Conservation (phyloP, 257 asterid genomes). For the Solanum corneliomulleri region DNA sequence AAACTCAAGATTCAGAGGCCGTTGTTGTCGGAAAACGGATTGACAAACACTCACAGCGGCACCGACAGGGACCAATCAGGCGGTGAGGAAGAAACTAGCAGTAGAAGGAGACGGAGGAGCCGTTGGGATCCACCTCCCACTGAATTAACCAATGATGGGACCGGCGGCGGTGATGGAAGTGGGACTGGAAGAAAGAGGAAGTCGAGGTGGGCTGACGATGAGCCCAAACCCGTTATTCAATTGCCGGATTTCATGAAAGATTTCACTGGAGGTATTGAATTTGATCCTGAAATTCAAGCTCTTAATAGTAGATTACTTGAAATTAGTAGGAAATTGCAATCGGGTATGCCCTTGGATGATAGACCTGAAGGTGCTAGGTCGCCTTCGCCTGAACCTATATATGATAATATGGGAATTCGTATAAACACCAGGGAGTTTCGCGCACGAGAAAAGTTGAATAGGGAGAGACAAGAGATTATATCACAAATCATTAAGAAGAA, state of each 20-base stretch:
- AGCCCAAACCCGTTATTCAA: slow-evolving; percentile 67
- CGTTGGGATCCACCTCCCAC: slow-evolving; percentile 87
- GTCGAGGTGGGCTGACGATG: slow-evolving; percentile 95
- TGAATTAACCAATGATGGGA: slow-evolving; percentile 35
- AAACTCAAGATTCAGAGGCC: slow-evolving; percentile 32
- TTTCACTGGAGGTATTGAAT: slow-evolving; percentile 76
- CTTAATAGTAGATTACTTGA: slow-evolving; percentile 76
- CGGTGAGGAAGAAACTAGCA: slow-evolving; percentile 81
- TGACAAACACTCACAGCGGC: slow-evolving; percentile 62
- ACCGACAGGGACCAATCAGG: slow-evolving; percentile 75
- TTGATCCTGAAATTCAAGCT: slow-evolving; percentile 82
- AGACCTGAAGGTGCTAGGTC: slow-evolving; percentile 90
- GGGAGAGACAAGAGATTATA: slow-evolving; percentile 90
- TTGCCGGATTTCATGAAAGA: slow-evolving; percentile 84
- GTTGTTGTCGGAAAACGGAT: slow-evolving; percentile 48
- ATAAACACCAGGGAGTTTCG: slow-evolving; percentile 93
- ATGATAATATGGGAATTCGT: slow-evolving; percentile 82
- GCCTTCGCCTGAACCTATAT: slow-evolving; percentile 93
- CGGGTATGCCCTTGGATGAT: slow-evolving; percentile 80
- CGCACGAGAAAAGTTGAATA: slow-evolving; percentile 71
- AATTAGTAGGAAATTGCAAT: slow-evolving; percentile 78
- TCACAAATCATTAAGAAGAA: slow-evolving; percentile 80
- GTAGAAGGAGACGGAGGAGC: slow-evolving; percentile 62
- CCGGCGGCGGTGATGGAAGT: slow-evolving; percentile 16
- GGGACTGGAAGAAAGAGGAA: slow-evolving; percentile 71